These are phyloP conservation scores for Aspergillus heteromorphus DNA, from an alignment of 495 filamentous ascomycete genomes.

Conservation along the genomic window DNA sequence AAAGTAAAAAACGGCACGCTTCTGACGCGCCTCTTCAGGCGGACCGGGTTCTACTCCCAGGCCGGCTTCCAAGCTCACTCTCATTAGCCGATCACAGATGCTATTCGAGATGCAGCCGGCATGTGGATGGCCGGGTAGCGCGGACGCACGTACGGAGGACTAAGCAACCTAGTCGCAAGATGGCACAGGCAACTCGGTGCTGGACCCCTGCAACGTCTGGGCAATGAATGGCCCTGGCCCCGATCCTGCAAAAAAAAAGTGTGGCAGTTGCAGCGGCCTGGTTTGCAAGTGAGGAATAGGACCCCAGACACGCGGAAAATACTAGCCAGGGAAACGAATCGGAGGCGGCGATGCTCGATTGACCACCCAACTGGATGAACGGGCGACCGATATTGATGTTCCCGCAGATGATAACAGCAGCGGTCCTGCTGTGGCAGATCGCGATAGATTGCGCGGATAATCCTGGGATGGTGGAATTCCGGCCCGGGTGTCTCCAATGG, in stretches of 20 bases:
- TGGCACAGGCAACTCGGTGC: not conserved
- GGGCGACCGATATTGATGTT: constrained; percentile 1
- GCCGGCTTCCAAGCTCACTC: not conserved
- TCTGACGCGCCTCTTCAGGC: not conserved
- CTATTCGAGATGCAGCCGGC: constrained; percentile 1
- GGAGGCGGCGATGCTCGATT: not conserved
- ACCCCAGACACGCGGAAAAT: not conserved
- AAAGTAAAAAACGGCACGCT: too few relatives aligned
- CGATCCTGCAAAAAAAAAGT: not conserved
- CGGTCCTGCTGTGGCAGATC: not conserved
- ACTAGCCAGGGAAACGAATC: constrained; percentile 4
- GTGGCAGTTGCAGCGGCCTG: not conserved
- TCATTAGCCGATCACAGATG: not conserved
- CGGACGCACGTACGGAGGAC: constrained; percentile 12
- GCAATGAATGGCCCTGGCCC: not conserved
- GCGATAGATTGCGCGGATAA: constrained; percentile 10
- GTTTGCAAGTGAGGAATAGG: not conserved
- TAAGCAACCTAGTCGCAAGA: constrained; percentile 1
- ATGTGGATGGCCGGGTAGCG: constrained; percentile 16
- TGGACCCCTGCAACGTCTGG: constrained; percentile 13
- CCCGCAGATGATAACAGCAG: not conserved
- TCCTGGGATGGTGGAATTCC: constrained; percentile 1
- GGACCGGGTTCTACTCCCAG: not conserved
- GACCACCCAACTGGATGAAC: not conserved
- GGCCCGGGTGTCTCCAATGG: not conserved